phyloP scores from a whole-genome alignment of 1,139 yeast genomes.

The Blastobotrys aristatus region DNA sequence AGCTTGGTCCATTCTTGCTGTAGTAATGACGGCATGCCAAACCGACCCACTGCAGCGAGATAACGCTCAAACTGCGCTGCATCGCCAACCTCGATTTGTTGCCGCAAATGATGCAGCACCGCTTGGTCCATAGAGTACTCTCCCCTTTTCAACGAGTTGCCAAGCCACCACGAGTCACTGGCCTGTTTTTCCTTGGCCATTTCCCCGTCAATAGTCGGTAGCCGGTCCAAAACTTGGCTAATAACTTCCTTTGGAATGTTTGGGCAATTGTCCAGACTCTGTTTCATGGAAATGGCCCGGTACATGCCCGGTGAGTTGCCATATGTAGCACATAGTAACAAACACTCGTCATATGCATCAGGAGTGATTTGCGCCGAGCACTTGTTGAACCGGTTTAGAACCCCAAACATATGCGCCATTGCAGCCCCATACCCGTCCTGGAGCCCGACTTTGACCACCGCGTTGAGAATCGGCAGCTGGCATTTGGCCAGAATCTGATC shows the following conservation, averaged over 20 bases:
- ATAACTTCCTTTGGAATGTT: conserved; percentile 18
- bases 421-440: conserved; percentile 18
- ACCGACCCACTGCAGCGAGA: conserved; percentile 31
- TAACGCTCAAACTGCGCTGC: conserved; percentile 23
- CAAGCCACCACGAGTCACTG: conserved; percentile 14
- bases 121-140: conserved; percentile 26
- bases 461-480: conserved; percentile 27
- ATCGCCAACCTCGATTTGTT: conserved; percentile 19
- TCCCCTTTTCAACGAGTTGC: conserved; percentile 10
- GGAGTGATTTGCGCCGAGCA: conserved; percentile 24
- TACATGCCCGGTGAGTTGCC: conserved; percentile 32
- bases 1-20: conserved; percentile 24
- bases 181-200: conserved; percentile 19
- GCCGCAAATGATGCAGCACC: conserved; percentile 26
- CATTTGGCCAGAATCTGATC: conserved; percentile 26
- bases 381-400: conserved; percentile 26
- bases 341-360: conserved; percentile 28
- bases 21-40: conserved; percentile 23
- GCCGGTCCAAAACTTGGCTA: conserved; percentile 26
- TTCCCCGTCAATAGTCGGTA: conserved; percentile 24
- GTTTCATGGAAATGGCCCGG: conserved; percentile 27
- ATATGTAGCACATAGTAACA: conserved; percentile 26
- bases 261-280: conserved; percentile 4
- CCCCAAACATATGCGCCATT: conserved; percentile 34
- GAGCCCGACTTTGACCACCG: conserved; percentile 22